Conservation (phyloP, 2,329 filamentous ascomycete genomes). For the Beauveria rudraprayagi region DNA sequence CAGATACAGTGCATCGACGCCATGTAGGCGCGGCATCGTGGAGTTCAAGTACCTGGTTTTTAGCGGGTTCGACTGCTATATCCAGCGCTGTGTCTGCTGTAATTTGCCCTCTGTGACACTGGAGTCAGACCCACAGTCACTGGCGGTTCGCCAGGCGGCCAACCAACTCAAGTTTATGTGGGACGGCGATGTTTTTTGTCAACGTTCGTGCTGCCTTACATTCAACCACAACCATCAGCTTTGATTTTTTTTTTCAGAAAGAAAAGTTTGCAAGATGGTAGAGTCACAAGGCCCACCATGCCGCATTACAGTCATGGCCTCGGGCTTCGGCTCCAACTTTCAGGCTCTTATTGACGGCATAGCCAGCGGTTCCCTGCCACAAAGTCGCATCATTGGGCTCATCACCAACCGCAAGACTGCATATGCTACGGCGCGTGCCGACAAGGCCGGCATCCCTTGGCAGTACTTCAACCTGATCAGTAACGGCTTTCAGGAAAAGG, state of each 20-base stretch:
- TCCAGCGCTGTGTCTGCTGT: background rate
- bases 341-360: conserved; percentile 58
- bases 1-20: background rate
- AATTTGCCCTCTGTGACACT: background rate
- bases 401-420: conserved; percentile 42
- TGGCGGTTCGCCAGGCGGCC: background rate
- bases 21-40: background rate
- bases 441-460: conserved; percentile 56
- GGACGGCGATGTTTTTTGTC: too few species aligned
- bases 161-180: background rate
- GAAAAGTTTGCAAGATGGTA: background rate
- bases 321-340: conserved; percentile 68
- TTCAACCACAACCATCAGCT: too few species aligned
- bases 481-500: conserved; percentile 53
- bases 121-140: background rate
- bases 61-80: background rate
- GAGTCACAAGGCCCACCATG: conserved; percentile 19
- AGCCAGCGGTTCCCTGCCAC: conserved; percentile 29
- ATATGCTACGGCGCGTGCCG: conserved; percentile 33
- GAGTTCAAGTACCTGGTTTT: background rate
- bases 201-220: too few species aligned
- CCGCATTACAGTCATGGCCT: conserved; percentile 61
- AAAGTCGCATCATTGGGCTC: conserved; percentile 37
- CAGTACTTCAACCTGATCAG: conserved; percentile 75
- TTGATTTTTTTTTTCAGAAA: too few species aligned